Base-by-base conservation (phyloP, 1,284 basidiomycete genomes). In the Cutaneotrichosporon spelunceum region DNA sequence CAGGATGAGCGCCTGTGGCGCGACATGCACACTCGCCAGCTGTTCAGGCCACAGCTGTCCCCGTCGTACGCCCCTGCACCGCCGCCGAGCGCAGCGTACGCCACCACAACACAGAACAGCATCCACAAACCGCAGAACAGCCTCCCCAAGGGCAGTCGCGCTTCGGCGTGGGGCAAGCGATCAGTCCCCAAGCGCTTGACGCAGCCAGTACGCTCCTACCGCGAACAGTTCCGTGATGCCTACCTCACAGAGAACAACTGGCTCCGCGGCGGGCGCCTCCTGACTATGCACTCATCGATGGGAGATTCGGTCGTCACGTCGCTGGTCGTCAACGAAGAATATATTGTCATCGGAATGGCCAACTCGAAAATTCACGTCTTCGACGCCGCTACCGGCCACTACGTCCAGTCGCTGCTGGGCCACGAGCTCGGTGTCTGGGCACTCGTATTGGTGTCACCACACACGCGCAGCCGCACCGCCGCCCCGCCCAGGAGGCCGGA, bases 381-480 rank as follows among this genome's bases (percentile, higher is more conserved):
- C 78, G 88, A 87, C 68, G 87, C 89, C 1, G 81, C 81, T 44
- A 90, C 89, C 0, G 95, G 94, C 0, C 84, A 88, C 6, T 86
- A 90, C 55, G 83, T 84, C 30, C 84, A 88, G 50, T 91, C 90
- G 0, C 84, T 99, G 3, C 82, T 86, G 1, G 95, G 93, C 0
- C 94, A 97, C 78, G 87, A 89, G 21, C 82, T 84, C 10, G 95
- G 95, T 11, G 93, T 98, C 0, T 98, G 95, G 95, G 89, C 90
- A 16, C 84, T 98, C 11, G 86, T 88, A 55, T 83, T 98, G 39
- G 86, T 84, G 21, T 73, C 73, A 13, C 71, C 75, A 26, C 56
- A 53, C 26, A 52, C 33, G 14, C 48, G 56, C 23, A 45, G 45
- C 29, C 29, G 53, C 30, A 29, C 27, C 30, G 42, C 52, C 42